Percentiles rank a stretch among this genome's conserved stretches.
Evolutionary conservation across 2,329 filamentous ascomycete genomes (phyloP).

Genomic region (Lasiodiplodia gonubiensis): DNA sequence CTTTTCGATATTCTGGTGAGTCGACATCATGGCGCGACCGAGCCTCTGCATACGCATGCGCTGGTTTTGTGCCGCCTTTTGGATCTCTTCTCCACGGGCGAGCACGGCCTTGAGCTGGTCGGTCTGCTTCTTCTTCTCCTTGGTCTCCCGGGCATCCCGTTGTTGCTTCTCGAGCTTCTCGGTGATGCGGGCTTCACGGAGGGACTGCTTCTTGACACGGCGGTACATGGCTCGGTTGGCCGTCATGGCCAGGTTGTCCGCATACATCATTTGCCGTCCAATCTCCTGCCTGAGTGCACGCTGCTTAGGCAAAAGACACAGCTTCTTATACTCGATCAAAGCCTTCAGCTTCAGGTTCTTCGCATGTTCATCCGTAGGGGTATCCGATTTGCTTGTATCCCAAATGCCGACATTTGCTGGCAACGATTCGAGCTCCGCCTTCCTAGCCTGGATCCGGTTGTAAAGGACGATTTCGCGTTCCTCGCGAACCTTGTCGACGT

Average conservation of each 20-base stretch:
- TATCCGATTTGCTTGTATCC: conserved; percentile 75
- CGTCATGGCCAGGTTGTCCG: conserved; percentile 96
- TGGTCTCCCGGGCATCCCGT: conserved; percentile 90
- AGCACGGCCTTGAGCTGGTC: conserved; percentile 90
- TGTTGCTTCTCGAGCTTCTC: conserved; percentile 99
- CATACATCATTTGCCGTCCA: conserved; percentile 89
- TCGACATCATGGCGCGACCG: conserved; percentile 83
- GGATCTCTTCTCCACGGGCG: conserved; percentile 79
- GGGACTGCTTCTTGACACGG: conserved; percentile 94
- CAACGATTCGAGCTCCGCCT: conserved; percentile 80
- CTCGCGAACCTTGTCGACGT: conserved; percentile 82
- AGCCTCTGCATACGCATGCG: conserved; percentile 81
- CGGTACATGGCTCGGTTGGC: conserved; percentile 91
- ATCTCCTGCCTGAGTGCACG: conserved; percentile 84
- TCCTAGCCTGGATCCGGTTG: conserved; percentile 86
- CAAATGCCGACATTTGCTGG: conserved; percentile 86
- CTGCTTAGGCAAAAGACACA: conserved; percentile 88
- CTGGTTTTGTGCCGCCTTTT: conserved; percentile 69
- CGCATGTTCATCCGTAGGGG: conserved; percentile 74
- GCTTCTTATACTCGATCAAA: conserved; percentile 92
- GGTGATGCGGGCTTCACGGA: conserved; percentile 93
- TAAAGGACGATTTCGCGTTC: conserved; percentile 88
- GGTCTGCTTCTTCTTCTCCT: conserved; percentile 96
- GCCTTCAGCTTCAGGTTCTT: conserved; percentile 77
- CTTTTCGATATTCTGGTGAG: conserved; percentile 97